Evolutionary conservation across 306 rosid genomes (phyloP), one percentile per base, ranked within the genome.

Genomic region (Calophaca sinica): DNA sequence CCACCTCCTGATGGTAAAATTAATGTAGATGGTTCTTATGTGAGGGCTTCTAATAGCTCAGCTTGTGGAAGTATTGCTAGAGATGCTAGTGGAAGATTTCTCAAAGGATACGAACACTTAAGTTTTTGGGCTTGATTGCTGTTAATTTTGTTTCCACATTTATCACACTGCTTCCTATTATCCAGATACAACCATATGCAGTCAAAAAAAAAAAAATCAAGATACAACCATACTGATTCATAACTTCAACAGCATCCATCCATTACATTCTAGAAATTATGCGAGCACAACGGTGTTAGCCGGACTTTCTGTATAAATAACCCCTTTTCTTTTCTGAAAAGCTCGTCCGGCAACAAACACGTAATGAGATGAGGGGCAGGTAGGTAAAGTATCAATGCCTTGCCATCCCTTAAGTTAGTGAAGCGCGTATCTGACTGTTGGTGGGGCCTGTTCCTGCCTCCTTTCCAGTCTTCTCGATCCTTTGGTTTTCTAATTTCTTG

Each of bases 371-470:
- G 9, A 50, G 29, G 35, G 58, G 45, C 57, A 73, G 63, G 48
- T 36, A 65, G 42, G 62, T 46, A 52, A 6, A 31, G 26, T 54
- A 45, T 54, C 73, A 64, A 79, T 13, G 26, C 74, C 28, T 32
- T 44, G 68, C 14, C 57, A 45, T 14, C 38, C 9, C 7, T 59
- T 0, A 59, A 66, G 76, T 80, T 68, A 48, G 80, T 51, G 68
- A 68, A 74, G 35, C 67, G 41, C 13, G 45, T 39, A 66, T 76
- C 60, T 10, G 52, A 33, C 68, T 8, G 74, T 65, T 80, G 39
- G 73, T 9, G 55, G 14, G 38, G 70, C 61, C 38, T 42, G 62
- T 68, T 75, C 69, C 46, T 51, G 52, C 51, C 76, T 46, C 70
- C 48, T 63, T 62, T 70, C 62, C 46, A 29, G 58, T 15, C 68